Evolutionary conservation across 129 eudicot genomes (phyloP).

Genomic region (Flaveria sonorensis): DNA sequence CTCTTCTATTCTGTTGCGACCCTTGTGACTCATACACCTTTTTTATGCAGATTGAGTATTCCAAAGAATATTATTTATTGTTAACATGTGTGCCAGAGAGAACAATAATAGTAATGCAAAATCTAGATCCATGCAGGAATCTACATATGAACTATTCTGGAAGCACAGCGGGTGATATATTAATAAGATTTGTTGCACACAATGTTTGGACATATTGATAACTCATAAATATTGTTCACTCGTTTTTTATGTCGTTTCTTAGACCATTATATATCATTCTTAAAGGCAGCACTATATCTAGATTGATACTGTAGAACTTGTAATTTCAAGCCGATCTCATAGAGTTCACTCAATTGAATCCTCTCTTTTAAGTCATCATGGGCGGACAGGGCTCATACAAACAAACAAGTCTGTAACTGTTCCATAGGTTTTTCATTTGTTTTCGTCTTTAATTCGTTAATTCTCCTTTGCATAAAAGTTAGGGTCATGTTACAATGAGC

Average conservation of each 20-base stretch:
- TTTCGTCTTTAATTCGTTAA: neutral
- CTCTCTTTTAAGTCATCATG: neutral
- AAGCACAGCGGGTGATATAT: no score
- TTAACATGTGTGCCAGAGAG: no score
- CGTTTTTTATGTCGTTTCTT: neutral
- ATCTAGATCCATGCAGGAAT: no score
- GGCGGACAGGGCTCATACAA: neutral
- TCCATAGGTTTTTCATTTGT: neutral
- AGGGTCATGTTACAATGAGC: neutral
- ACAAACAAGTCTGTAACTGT: neutral
- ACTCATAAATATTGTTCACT: no score
- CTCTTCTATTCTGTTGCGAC: no score
- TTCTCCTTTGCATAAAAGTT: neutral
- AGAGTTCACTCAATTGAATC: neutral
- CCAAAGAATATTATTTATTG: no score
- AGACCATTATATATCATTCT: neutral
- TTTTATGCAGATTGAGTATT: no score
- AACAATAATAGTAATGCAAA: no score
- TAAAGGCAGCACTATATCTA: neutral
- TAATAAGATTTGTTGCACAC: no score
- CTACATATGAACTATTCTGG: no score
- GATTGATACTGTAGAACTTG: neutral
- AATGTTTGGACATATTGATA: no score
- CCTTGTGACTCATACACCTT: no score
- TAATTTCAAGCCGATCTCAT: neutral